A percentile compares a stretch with the other conserved stretches of the same genome.
These are phyloP conservation scores for Ceratobasidium sp. DNA, from an alignment of 1,284 basidiomycete genomes.

Conservation along the genomic window DNA sequence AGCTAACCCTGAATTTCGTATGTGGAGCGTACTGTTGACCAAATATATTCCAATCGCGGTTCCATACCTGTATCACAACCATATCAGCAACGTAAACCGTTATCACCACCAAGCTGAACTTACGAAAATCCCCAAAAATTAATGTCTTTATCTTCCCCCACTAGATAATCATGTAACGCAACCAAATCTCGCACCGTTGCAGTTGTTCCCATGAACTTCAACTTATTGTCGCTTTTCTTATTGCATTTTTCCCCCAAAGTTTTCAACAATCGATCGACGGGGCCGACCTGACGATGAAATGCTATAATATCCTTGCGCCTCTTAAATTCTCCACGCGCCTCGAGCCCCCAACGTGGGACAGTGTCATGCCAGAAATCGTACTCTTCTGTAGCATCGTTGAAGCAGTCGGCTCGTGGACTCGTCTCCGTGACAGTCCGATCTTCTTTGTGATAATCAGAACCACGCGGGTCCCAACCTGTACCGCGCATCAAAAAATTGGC, in stretches of 20 bases:
- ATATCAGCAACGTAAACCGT: neutral
- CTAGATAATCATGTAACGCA: constrained; percentile 21
- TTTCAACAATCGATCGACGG: constrained; percentile 3
- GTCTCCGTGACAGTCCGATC: neutral
- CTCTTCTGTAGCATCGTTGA: neutral
- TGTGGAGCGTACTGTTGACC: neutral
- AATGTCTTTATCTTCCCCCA: neutral
- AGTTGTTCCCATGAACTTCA: constrained; percentile 6
- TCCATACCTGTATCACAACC: neutral
- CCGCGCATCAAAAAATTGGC: too few relatives aligned
- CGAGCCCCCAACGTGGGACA: constrained; percentile 6
- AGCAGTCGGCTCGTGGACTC: constrained; percentile 13
- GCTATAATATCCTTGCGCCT: neutral
- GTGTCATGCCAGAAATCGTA: constrained; percentile 17
- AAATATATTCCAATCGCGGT: constrained; percentile 5
- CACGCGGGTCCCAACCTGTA: constrained; percentile 34
- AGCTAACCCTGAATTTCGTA: too few relatives aligned
- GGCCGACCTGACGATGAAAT: constrained; percentile 14
- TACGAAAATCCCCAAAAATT: constrained; percentile 41
- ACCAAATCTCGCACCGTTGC: constrained; percentile 39
- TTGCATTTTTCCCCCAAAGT: constrained; percentile 12
- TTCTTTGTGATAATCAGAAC: too few relatives aligned
- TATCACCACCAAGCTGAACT: neutral
- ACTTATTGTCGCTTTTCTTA: neutral
- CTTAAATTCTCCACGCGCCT: constrained; percentile 20